These are phyloP conservation scores for Discostella pseudostelligera DNA, from an alignment of 108 stramenopile species.

Conservation along the genomic window DNA sequence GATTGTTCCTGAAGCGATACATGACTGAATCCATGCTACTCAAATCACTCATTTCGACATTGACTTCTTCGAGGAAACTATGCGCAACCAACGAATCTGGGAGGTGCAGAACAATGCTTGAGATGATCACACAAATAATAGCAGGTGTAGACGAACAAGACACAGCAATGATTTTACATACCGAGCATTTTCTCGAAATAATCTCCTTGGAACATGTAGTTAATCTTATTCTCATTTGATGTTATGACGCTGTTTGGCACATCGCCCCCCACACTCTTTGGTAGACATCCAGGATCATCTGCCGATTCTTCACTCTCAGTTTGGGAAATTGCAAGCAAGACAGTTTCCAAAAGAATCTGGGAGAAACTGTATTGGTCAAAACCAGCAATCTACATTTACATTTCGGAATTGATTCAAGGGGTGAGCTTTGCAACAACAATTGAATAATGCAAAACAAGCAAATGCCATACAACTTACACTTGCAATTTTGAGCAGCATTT, in stretches of 20 bases:
- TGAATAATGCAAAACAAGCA: no score
- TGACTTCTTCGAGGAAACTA: constrained; percentile 17
- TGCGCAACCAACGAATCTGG: constrained; percentile 21
- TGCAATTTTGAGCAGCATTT: constrained; percentile 29
- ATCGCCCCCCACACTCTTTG: constrained; percentile 9
- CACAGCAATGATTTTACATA: constrained; percentile 5
- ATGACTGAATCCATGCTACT: constrained; percentile 26
- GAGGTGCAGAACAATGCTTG: neutral
- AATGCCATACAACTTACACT: no score
- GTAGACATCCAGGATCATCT: neutral
- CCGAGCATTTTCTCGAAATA: constrained; percentile 25
- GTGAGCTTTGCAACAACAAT: no score
- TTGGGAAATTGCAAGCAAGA: constrained; percentile 16
- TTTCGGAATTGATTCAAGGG: no score
- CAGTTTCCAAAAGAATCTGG: constrained; percentile 19
- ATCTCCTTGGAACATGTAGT: constrained; percentile 31
- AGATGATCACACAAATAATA: neutral
- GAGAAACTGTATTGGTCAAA: constrained; percentile 30
- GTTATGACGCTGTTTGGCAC: constrained; percentile 11
- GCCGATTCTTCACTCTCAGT: neutral
- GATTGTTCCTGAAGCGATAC: constrained; percentile 28
- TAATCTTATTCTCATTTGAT: constrained; percentile 11
- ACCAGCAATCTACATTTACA: no score
- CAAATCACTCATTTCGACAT: constrained; percentile 33
- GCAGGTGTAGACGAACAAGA: neutral